phyloP scores from a whole-genome alignment of 148 eudicot species.

The Fagopyrum homotropicum region DNA sequence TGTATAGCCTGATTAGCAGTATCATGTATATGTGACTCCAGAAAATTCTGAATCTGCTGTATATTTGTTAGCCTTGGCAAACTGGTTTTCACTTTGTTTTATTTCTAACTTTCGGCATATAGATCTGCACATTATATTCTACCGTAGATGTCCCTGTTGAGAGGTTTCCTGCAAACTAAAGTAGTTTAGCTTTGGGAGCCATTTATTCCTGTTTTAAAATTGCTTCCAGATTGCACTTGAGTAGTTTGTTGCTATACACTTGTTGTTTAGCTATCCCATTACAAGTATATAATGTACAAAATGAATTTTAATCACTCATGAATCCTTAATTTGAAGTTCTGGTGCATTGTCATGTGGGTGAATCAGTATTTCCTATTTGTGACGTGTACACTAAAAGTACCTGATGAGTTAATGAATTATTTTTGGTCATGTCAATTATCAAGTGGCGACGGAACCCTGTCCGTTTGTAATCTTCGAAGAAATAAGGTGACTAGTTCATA shows the following conservation, averaged over 20 bases:
- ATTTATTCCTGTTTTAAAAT: neutral
- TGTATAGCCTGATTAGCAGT: neutral
- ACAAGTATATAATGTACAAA: neutral
- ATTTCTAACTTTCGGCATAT: neutral
- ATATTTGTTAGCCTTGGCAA: neutral
- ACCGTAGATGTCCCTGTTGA: neutral
- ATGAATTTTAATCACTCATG: neutral
- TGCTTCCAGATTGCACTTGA: neutral
- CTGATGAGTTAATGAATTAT: constrained; percentile 18
- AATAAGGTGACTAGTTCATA: constrained; percentile 49
- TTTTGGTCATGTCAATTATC: constrained; percentile 13
- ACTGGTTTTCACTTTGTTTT: neutral
- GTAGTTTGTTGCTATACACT: neutral
- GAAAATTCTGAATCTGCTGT: neutral
- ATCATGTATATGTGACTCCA: neutral
- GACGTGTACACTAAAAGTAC: neutral
- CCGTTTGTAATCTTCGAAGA: constrained; percentile 87
- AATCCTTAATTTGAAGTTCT: neutral
- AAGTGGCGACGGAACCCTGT: constrained; percentile 94
- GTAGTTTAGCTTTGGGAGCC: neutral
- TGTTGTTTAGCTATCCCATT: neutral
- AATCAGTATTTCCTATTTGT: neutral
- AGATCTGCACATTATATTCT: neutral
- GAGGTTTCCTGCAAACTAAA: neutral
- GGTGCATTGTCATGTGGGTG: neutral